Evolutionary conservation across 164 flowering plant genomes (phyloP).

Genomic region (Kingdonia uniflora): DNA sequence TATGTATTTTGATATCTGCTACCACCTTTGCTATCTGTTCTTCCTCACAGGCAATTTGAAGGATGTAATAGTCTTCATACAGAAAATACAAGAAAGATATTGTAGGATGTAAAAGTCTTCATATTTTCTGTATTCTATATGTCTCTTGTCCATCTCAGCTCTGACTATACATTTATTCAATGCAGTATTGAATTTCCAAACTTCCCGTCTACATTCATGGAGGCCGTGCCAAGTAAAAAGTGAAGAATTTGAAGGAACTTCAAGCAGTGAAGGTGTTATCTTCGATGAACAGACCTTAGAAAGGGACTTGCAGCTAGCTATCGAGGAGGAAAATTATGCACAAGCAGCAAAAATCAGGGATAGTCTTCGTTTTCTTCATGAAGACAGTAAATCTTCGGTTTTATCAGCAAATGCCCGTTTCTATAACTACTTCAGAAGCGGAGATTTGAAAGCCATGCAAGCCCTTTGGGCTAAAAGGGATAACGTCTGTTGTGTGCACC

Average conservation of each 20-base stretch:
- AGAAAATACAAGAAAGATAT: too few species aligned
- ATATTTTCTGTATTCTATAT: not conserved
- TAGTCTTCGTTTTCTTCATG: constrained; percentile 49
- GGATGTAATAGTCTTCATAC: too few species aligned
- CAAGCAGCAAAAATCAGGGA: constrained; percentile 86
- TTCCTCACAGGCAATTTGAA: too few species aligned
- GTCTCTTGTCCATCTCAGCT: not conserved
- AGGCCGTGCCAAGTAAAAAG: constrained; percentile 32
- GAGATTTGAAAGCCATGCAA: constrained; percentile 36
- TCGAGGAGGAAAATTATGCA: constrained; percentile 69
- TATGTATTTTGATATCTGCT: too few species aligned
- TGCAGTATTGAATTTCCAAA: constrained; percentile 25
- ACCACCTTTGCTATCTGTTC: too few species aligned
- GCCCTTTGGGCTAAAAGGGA: constrained; percentile 65
- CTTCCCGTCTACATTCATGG: constrained; percentile 13
- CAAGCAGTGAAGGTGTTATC: constrained; percentile 44
- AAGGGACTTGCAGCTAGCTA: constrained; percentile 58
- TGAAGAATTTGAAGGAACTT: constrained; percentile 41
- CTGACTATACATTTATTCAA: constrained; percentile 17
- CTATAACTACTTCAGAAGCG: constrained; percentile 64
- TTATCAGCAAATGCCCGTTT: constrained; percentile 70
- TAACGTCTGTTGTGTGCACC: constrained; percentile 43
- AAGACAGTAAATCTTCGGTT: constrained; percentile 65
- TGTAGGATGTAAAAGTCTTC: too few species aligned
- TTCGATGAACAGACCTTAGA: constrained; percentile 54